A percentile compares a stretch with the other conserved stretches of the same genome.
These are phyloP conservation scores for Endogone sp. DNA, from an alignment of 192 early-diverging fungal species.

Conservation along the genomic window DNA sequence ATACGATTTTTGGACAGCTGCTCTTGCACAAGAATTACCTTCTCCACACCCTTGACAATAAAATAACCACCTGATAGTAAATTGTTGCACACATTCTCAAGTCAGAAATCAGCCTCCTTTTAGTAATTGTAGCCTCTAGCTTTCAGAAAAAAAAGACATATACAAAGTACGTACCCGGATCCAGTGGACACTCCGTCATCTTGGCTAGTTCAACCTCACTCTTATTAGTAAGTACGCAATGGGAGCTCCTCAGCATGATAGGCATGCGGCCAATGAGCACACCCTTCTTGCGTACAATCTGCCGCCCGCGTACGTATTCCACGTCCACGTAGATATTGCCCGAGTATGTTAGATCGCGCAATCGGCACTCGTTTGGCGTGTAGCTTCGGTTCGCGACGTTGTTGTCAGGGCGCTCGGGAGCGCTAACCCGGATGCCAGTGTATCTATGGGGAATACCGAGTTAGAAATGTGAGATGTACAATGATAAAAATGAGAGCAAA, in stretches of 20 bases:
- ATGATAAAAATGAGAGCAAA: background rate
- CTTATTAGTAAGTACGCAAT: conserved; percentile 78
- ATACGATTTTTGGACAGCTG: conserved; percentile 99
- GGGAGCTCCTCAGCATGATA: conserved; percentile 89
- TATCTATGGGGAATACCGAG: conserved; percentile 48
- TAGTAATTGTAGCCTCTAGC: too few species aligned
- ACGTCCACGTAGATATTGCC: conserved; percentile 91
- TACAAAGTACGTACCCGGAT: conserved; percentile 71
- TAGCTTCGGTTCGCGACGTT: conserved; percentile 65
- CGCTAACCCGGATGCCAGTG: conserved; percentile 80
- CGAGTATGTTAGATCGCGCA: conserved; percentile 94
- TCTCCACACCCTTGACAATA: conserved; percentile 93
- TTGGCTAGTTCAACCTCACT: conserved; percentile 79
- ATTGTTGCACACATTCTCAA: background rate
- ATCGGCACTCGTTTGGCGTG: conserved; percentile 94
- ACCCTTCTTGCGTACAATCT: conserved; percentile 73
- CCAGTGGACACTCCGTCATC: conserved; percentile 92
- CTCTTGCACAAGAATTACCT: conserved; percentile 97
- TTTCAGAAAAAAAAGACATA: too few species aligned
- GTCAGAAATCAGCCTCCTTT: too few species aligned
- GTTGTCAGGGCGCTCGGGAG: conserved; percentile 76
- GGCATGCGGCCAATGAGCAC: conserved; percentile 91
- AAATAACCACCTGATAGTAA: conserved; percentile 79
- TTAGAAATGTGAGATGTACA: background rate
- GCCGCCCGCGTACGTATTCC: conserved; percentile 82